A percentile compares a stretch with the other conserved stretches of the same genome.
phyloP scores from a whole-genome alignment of 176 grass and related monocot species.

The Alloteropsis semialata region DNA sequence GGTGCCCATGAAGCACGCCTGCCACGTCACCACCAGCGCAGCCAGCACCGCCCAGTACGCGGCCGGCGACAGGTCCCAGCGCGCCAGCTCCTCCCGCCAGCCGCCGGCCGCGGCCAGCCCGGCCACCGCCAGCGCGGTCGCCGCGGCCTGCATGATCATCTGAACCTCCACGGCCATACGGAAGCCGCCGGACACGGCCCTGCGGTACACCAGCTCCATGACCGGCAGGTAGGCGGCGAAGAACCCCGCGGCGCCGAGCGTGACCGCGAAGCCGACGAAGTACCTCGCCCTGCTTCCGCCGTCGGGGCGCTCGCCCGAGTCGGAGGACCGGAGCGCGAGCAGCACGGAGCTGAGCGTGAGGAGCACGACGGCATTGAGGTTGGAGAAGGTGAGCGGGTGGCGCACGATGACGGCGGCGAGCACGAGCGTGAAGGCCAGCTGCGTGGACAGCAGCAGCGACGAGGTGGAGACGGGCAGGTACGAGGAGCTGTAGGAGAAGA shows the following conservation, averaged over 20 bases:
- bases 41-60: conserved; percentile 63
- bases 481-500: conserved; percentile 74
- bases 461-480: conserved; percentile 93
- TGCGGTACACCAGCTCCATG: conserved; percentile 77
- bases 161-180: conserved; percentile 86
- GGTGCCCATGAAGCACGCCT: conserved; percentile 94
- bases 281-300: conserved; percentile 49
- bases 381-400: conserved; percentile 76
- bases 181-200: conserved; percentile 49
- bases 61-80: conserved; percentile 52
- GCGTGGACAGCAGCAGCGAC: conserved; percentile 85
- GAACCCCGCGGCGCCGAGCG: conserved; percentile 75
- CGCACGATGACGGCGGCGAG: conserved; percentile 77
- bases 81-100: conserved; percentile 35
- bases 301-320: conserved; percentile 43
- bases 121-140: conserved; percentile 62
- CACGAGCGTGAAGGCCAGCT: conserved; percentile 82
- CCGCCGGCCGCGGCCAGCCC: conserved; percentile 45
- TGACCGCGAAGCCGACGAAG: conserved; percentile 63
- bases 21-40: conserved; percentile 67
- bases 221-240: conserved; percentile 86
- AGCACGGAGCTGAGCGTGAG: conserved; percentile 80
- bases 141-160: conserved; percentile 82
- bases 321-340: conserved; percentile 54
- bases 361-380: conserved; percentile 86